Base-by-base conservation (phyloP, 1,139 yeast species). In the Blastobotrys indianensis region DNA sequence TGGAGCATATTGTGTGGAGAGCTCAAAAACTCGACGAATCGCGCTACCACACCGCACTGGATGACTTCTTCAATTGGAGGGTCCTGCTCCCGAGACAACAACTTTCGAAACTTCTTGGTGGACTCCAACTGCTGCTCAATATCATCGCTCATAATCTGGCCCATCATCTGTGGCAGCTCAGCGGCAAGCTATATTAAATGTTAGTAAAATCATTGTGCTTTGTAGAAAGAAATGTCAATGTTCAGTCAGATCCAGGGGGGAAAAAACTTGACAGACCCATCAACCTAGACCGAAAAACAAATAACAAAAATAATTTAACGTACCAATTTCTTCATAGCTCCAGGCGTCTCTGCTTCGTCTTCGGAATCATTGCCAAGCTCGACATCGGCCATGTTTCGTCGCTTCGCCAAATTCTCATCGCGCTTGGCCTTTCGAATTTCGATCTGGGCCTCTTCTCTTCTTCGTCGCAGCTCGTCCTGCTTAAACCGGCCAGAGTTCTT, bases 31-130 rank as follows among this genome's bases (percentile, higher is more conserved):
- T 79, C 82, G 46, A 94, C 97, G 65, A 92, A 79, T 47, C 82
- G 80, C 47, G 96, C 94, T 44, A 92, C 94, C 32, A 90, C 97
- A 38, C 97, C 97, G 48, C 90, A 76, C 63, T 86, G 83, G 56
- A 94, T 90, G 44, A 94, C 97, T 54, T 85, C 74, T 66, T 88
- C 94, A 60, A 92, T 92, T 45, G 98, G 98, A n/a, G 98, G 98
- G 66, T 88, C 87, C 65, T 84, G 87, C 68, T 92, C 98, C 64
- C 94, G 83, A 44, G 96, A 86, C 59, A 92, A 75, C 46, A 90
- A 82, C 69, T 92, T 95, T 71, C 98, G 80, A 68, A 92, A 90
- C 65, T 85, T 85, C 53, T 88, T 82, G 34, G 97, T 90, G 42
- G 97, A 95, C 44, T 80, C 83, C 59, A 92, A 73, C 67, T 87